Conservation (phyloP, 495 filamentous ascomycete genomes). For the Paragyromitra xinjiangensis region DNA sequence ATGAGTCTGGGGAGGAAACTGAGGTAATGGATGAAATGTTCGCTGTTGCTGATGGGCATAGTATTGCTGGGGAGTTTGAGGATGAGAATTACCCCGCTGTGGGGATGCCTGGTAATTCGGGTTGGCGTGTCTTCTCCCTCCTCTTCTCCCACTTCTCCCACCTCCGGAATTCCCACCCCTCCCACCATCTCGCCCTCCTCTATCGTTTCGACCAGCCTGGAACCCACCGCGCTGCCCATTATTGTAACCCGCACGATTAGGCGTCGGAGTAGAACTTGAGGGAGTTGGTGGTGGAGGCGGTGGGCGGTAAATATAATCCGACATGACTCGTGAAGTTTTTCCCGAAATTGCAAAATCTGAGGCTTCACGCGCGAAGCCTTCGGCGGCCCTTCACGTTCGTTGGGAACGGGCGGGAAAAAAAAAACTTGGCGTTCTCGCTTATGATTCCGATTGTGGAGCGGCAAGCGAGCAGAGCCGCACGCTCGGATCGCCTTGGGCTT, state of each 20-base stretch:
- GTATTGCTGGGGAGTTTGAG: slow-evolving; percentile 16
- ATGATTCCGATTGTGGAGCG: slow-evolving; percentile 7
- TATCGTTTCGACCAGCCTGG: slow-evolving; percentile 7
- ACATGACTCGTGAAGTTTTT: slow-evolving; percentile 34
- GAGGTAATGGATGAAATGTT: slow-evolving; percentile 16
- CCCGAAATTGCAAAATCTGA: neutral
- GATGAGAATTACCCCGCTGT: neutral
- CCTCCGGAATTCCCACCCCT: neutral
- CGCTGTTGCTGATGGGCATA: slow-evolving; percentile 35
- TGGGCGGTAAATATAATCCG: slow-evolving; percentile 52
- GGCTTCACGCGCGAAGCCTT: neutral
- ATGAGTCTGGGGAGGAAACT: slow-evolving; percentile 9
- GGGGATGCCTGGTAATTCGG: neutral
- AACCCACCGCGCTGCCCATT: slow-evolving; percentile 11
- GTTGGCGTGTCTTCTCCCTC: slow-evolving; percentile 28
- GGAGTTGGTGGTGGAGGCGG: slow-evolving; percentile 45
- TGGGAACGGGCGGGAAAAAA: neutral
- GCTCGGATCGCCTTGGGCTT: slow-evolving; percentile 6
- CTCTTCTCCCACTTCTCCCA: neutral
- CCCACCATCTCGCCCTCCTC: slow-evolving; percentile 7
- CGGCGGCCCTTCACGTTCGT: neutral
- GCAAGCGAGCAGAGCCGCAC: slow-evolving; percentile 17
- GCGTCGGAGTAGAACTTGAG: neutral
- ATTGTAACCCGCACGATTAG: slow-evolving; percentile 2
- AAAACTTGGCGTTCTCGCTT: slow-evolving; percentile 47